Conservation (phyloP, 371 early-diverging fungal species). For the Saksenaea vasiformis region DNA sequence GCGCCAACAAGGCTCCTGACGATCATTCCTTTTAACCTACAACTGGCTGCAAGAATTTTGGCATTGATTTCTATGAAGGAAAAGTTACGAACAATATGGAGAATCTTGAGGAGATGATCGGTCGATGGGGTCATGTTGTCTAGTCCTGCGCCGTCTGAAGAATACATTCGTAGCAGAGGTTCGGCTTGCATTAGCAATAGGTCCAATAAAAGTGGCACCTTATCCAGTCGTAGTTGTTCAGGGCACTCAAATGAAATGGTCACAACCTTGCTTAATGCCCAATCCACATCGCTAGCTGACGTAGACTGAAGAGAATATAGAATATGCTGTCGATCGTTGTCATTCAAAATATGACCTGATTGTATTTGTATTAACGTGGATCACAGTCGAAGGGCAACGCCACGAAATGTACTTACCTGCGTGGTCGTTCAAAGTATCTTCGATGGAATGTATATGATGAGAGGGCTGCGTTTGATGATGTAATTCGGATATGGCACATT, state of each 20-base stretch:
- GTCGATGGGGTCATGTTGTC: slow-evolving; percentile 9
- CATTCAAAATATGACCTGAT: slow-evolving; percentile 33
- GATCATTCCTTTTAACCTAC: slow-evolving; percentile 50
- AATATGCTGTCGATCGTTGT: slow-evolving; percentile 66
- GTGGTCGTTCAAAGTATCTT: slow-evolving; percentile 15
- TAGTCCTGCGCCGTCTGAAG: not conserved
- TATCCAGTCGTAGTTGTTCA: slow-evolving; percentile 63
- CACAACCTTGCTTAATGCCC: slow-evolving; percentile 83
- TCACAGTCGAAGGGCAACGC: not conserved
- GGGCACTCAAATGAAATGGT: slow-evolving; percentile 68
- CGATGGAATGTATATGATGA: slow-evolving; percentile 36
- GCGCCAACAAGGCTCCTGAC: slow-evolving; percentile 59
- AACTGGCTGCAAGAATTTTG: slow-evolving; percentile 45
- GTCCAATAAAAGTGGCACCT: slow-evolving; percentile 69
- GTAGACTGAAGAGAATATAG: slow-evolving; percentile 72
- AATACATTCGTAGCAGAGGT: slow-evolving; percentile 14
- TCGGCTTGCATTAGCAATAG: slow-evolving; percentile 55
- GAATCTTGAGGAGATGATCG: slow-evolving; percentile 69
- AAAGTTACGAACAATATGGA: slow-evolving; percentile 76
- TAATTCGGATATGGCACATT: slow-evolving; percentile 27
- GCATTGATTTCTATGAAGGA: slow-evolving; percentile 66
- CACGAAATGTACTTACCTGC: too few species aligned
- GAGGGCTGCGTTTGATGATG: slow-evolving; percentile 41
- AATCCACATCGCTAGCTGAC: slow-evolving; percentile 79
- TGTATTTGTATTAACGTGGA: not conserved